phyloP scores from a whole-genome alignment of 1,284 basidiomycete species.

The Irpex sp. region DNA sequence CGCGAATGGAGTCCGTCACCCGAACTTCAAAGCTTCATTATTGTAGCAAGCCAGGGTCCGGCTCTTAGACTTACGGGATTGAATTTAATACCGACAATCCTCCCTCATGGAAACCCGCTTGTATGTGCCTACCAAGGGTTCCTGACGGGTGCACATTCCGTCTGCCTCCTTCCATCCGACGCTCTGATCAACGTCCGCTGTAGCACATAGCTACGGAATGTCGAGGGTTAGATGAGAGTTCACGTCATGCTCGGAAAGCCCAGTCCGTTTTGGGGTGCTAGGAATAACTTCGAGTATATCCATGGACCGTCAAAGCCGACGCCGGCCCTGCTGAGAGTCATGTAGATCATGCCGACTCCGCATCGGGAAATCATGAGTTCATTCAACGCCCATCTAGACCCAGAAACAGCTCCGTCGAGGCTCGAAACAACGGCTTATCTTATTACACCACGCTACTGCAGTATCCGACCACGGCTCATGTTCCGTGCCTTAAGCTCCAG shows the following conservation, averaged over 20 bases:
- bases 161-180: not conserved
- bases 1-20: not conserved
- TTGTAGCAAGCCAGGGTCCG: not conserved
- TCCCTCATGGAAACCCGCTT: not conserved
- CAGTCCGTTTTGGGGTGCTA: not conserved
- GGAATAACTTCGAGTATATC: not conserved
- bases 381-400: not conserved
- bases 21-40: too few species aligned
- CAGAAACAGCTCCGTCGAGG: not conserved
- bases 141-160: not conserved
- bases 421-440: not conserved
- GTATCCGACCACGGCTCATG: not conserved
- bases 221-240: not conserved
- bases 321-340: not conserved
- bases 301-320: not conserved
- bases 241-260: not conserved
- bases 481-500: not conserved
- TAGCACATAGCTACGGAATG: not conserved
- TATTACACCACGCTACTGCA: not conserved
- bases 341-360: not conserved
- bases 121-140: not conserved
- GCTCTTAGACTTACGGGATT: not conserved
- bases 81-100: not conserved
- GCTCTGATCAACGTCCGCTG: not conserved
- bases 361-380: not conserved